Evolutionary conservation across 768 basidiomycete genomes (phyloP), one percentile per base, ranked within the genome.

Genomic region (Psilocybe cyanescens): DNA sequence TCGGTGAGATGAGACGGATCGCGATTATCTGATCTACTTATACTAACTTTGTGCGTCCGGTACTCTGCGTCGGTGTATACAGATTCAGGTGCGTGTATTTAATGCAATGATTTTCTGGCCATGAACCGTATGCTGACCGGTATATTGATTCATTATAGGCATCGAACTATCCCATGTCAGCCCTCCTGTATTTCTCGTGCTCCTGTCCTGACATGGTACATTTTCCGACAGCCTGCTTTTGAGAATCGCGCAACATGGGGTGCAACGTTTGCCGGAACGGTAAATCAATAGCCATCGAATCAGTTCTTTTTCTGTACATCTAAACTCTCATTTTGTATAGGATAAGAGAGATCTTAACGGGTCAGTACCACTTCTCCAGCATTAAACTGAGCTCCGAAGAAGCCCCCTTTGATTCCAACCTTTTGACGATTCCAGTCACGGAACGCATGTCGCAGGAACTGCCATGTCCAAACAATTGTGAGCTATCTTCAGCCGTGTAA

Each of bases 401-500:
- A 24, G 24, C 24, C 0, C 0, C 24, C 24, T 24, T 24, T 24
- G 24, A 24, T 24, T 0, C 24, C 24, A 24, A 24, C 24, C 24
- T 24, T 24, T 24, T 24, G 24, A 24, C 24, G 24, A 0, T 24
- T 24, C 24, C 2, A 53, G 51, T 16, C 51, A 53, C 12, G 51
- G 51, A 31, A 53, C 51, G 8, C 51, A 53, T 37, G 3, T 53
- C 17, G 51, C 51, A 4, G 51, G 51, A 53, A 53, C 51, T 17
- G 51, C 51, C 9, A 53, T 53, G 4, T 53, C 51, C 30, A 53
- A 35, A 2, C 31, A 53, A 0, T 12, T 53, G 51, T 53, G 12
- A 7, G 31, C 35, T n/a, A n/a, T 44, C 8, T 14, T 5, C 5
- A 4, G 41, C 14, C 41, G 4, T 14, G 6, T 44, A 5, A 14